phyloP scores from a whole-genome alignment of 192 early-diverging fungal species.

The Linnemannia elongata region DNA sequence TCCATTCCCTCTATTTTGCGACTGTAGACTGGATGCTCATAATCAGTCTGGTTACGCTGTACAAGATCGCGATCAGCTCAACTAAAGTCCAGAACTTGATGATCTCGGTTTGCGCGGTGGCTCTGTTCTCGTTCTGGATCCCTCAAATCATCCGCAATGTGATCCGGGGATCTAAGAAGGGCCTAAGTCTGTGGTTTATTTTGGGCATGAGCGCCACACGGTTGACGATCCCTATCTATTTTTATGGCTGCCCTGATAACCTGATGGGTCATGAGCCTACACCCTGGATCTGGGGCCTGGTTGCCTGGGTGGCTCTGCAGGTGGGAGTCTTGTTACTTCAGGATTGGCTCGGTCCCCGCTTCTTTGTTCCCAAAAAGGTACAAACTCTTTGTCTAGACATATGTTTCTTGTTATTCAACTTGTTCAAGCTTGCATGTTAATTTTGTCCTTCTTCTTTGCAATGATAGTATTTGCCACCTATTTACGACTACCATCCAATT shows the following conservation, averaged over 20 bases:
- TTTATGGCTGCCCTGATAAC: conserved; percentile 72
- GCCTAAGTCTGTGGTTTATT: conserved; percentile 70
- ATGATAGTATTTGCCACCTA: conserved; percentile 69
- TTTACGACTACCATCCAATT: conserved; percentile 79
- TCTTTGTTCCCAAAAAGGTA: conserved; percentile 79
- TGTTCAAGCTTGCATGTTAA: neutral
- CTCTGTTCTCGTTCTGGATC: conserved; percentile 81
- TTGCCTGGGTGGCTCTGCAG: conserved; percentile 71
- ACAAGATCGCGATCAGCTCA: conserved; percentile 66
- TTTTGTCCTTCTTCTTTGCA: neutral
- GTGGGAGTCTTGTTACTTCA: conserved; percentile 71
- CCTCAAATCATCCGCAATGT: conserved; percentile 86
- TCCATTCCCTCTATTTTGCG: neutral
- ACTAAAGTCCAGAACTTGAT: conserved; percentile 62
- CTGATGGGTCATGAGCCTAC: conserved; percentile 66
- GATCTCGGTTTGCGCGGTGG: conserved; percentile 58
- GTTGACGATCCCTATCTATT: conserved; percentile 70
- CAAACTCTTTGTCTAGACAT: neutral
- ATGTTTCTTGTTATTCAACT: neutral
- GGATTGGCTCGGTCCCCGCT: conserved; percentile 76
- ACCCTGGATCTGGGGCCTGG: conserved; percentile 66
- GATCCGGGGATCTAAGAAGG: conserved; percentile 70
- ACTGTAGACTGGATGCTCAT: conserved; percentile 69
- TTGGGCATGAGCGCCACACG: conserved; percentile 69
- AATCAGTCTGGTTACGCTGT: conserved; percentile 72